Evolutionary conservation across 2,329 filamentous ascomycete genomes (phyloP).

Genomic region (Penicillium sp.): DNA sequence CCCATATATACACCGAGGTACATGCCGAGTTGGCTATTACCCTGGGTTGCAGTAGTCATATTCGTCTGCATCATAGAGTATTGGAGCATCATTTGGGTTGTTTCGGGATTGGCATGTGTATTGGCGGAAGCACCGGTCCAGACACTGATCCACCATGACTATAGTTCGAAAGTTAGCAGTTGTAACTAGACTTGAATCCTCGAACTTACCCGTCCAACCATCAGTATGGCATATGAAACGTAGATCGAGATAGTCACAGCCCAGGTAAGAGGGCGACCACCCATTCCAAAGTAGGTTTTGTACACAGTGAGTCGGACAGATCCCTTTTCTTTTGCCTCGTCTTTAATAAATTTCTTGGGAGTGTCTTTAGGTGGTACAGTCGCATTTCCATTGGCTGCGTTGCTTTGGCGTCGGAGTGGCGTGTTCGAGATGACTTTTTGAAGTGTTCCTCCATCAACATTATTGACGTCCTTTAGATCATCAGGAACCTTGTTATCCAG

Average conservation of each 20-base stretch:
- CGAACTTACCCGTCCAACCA: slow-evolving; percentile 51
- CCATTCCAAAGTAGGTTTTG: slow-evolving; percentile 64
- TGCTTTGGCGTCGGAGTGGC: slow-evolving; percentile 8
- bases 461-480: slow-evolving; percentile 9
- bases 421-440: slow-evolving; percentile 26
- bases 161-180: neutral
- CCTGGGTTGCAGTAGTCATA: too few relatives aligned
- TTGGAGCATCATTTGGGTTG: slow-evolving; percentile 16
- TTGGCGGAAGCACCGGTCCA: slow-evolving; percentile 42
- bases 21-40: slow-evolving; percentile 47
- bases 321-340: slow-evolving; percentile 71
- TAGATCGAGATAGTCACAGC: slow-evolving; percentile 55
- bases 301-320: slow-evolving; percentile 70
- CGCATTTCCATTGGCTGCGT: slow-evolving; percentile 12
- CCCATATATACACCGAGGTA: slow-evolving; percentile 70
- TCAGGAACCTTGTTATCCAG: slow-evolving; percentile 24
- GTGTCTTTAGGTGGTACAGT: slow-evolving; percentile 21
- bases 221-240: slow-evolving; percentile 55
- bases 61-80: slow-evolving; percentile 10
- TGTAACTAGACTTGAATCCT: neutral
- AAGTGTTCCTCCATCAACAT: slow-evolving; percentile 18
- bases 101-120: slow-evolving; percentile 15
- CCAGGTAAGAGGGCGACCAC: slow-evolving; percentile 66
- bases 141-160: slow-evolving; percentile 52
- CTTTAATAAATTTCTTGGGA: slow-evolving; percentile 72